Evolutionary conservation across 441 rosid genomes (phyloP), one percentile per base, ranked within the genome.

Genomic region (Euphorbia celastroides): DNA sequence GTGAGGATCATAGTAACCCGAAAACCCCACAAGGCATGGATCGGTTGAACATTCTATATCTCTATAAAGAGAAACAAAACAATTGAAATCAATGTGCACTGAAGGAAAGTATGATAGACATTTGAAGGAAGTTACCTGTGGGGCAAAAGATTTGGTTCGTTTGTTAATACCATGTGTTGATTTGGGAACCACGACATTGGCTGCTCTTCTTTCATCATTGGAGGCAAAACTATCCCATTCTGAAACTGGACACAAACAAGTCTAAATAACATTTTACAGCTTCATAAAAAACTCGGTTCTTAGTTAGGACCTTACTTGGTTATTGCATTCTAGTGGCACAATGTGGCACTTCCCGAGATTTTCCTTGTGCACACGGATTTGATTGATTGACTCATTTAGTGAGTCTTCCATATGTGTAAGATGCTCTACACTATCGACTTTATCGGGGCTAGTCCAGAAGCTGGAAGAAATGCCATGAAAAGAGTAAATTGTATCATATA

Each of bases 361-460:
- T 74, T 85, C 92, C 90, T 87, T 86, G 54, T 84, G 88, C 48
- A 75, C 42, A 59, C 56, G 81, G 64, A 89, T 70, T 65, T 74
- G 77, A 57, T 78, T 83, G 67, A 92, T 72, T 22, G 93, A 89
- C 66, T 84, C 83, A 62, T 83, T 80, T 27, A 89, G 83, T 10
- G 88, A 88, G 57, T 86, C 86, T 77, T 92, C 98, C 92, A 92
- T 84, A 78, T 82, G 84, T 66, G 71, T 63, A 64, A 88, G 88
- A 74, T 85, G 87, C 63, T 83, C 90, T 19, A 83, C 61, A 74
- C 71, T 86, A 67, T 89, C 88, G 78, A 92, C 74, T 71, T 84
- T 83, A 66, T 86, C 87, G 9, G 84, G 88, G 77, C 82, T 84
- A 64, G 73, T 80, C 96, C 92, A 89, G 73, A 75, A 84, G 79